These are phyloP conservation scores for Hydnum rufescens DNA, from an alignment of 768 basidiomycete genomes.

Conservation along the genomic window DNA sequence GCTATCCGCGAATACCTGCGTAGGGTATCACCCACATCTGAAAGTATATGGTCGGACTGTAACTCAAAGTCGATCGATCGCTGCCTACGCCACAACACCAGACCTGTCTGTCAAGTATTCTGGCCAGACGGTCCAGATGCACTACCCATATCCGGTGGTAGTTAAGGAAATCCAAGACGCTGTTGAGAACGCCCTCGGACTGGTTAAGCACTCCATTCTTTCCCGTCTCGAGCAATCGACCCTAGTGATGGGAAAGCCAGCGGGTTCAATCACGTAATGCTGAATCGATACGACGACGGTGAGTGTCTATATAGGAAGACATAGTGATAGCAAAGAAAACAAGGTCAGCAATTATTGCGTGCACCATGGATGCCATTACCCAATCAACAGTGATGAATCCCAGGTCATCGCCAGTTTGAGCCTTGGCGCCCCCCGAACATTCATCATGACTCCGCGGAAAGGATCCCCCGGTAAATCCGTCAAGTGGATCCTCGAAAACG, in stretches of 20 bases:
- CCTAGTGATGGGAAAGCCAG: background rate
- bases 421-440: constrained; percentile 22
- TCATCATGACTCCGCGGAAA: constrained; percentile 20
- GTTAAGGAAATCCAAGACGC: constrained; percentile 17
- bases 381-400: background rate
- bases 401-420: constrained; percentile 24
- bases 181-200: constrained; percentile 17
- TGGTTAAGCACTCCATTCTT: no score
- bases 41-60: constrained; percentile 24
- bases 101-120: constrained; percentile 19
- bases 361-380: no score
- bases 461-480: constrained; percentile 11
- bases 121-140: constrained; percentile 20
- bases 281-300: constrained; percentile 25
- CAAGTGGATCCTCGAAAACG: constrained; percentile 19
- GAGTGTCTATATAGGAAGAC: constrained; percentile 17
- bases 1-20: no score
- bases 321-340: constrained; percentile 14
- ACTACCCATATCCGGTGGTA: constrained; percentile 18
- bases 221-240: background rate
- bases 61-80: constrained; percentile 22
- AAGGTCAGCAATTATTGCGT: constrained; percentile 13
- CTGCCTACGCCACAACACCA: constrained; percentile 20
- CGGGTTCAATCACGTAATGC: constrained; percentile 24
- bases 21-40: constrained; percentile 24